A percentile compares a stretch with the other conserved stretches of the same genome.
Evolutionary conservation across 2,329 filamentous ascomycete species (phyloP).

Genomic region (Fonsecaea monophora): DNA sequence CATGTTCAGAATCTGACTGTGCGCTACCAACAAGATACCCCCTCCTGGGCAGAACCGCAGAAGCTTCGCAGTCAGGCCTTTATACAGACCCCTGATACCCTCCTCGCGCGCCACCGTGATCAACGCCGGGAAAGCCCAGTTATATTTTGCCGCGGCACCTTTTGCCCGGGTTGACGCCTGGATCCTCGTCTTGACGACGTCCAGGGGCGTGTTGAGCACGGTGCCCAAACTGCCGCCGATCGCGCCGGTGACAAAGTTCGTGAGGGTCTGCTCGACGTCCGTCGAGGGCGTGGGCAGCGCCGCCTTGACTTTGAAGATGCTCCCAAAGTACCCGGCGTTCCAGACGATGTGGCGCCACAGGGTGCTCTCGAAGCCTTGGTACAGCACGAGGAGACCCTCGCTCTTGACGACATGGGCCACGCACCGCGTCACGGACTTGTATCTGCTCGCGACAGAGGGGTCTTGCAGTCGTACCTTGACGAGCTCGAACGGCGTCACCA

Average conservation of each 20-base stretch:
- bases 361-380: conserved; percentile 6
- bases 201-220: not conserved
- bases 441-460: not conserved
- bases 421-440: not conserved
- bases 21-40: not conserved
- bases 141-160: not conserved
- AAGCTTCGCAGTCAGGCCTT: not conserved
- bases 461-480: not conserved
- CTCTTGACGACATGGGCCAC: not conserved
- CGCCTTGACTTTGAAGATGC: conserved; percentile 14
- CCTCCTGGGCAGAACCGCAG: not conserved
- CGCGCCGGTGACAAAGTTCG: not conserved
- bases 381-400: not conserved
- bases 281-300: not conserved
- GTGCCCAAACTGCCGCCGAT: not conserved
- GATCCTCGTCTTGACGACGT: not conserved
- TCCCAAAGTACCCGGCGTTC: conserved; percentile 14
- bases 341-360: conserved; percentile 9
- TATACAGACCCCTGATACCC: not conserved
- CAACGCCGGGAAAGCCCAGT: not conserved
- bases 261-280: not conserved
- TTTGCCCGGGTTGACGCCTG: not conserved
- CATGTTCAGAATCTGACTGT: not conserved
- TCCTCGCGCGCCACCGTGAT: not conserved
- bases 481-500: not conserved